A percentile compares a stretch with the other conserved stretches of the same genome.
phyloP scores from a whole-genome alignment of 1,284 basidiomycete genomes.

The Stereum hirsutum region DNA sequence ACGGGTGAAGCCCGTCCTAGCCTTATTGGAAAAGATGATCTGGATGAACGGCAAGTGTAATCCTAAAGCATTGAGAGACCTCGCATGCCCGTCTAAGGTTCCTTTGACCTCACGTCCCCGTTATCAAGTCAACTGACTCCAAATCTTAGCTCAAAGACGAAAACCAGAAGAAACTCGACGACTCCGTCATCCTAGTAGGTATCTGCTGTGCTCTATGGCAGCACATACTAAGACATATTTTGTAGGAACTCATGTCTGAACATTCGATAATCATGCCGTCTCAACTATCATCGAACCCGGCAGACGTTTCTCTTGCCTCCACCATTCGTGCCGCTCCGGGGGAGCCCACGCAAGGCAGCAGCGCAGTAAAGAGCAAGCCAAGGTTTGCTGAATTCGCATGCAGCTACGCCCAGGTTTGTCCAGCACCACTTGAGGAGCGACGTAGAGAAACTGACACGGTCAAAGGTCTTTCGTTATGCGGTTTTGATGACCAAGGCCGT shows the following conservation, averaged over 20 bases:
- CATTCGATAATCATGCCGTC: conserved; percentile 44
- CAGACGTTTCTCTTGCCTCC: conserved; percentile 24
- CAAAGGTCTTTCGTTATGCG: conserved; percentile 66
- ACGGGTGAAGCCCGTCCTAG: conserved; percentile 47
- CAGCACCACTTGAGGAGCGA: too few relatives aligned
- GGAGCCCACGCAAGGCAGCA: conserved; percentile 37
- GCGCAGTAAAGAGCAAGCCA: conserved; percentile 49
- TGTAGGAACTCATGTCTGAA: conserved; percentile 69
- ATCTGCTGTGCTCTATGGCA: background rate
- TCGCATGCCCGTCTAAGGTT: conserved; percentile 71
- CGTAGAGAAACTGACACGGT: conserved; percentile 3
- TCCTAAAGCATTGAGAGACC: conserved; percentile 59
- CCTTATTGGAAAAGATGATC: conserved; percentile 52
- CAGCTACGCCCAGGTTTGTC: conserved; percentile 44
- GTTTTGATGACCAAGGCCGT: conserved; percentile 55
- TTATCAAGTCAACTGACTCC: background rate
- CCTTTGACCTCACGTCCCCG: background rate
- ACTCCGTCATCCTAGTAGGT: conserved; percentile 45
- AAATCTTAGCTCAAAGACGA: conserved; percentile 20
- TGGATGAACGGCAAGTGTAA: conserved; percentile 63
- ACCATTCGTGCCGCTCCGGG: conserved; percentile 12
- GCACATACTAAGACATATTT: background rate
- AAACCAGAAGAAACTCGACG: conserved; percentile 34
- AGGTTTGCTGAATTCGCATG: conserved; percentile 74
- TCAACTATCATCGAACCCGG: conserved; percentile 30